phyloP scores from a whole-genome alignment of 2,329 filamentous ascomycete genomes.

The Massarina eburnea region DNA sequence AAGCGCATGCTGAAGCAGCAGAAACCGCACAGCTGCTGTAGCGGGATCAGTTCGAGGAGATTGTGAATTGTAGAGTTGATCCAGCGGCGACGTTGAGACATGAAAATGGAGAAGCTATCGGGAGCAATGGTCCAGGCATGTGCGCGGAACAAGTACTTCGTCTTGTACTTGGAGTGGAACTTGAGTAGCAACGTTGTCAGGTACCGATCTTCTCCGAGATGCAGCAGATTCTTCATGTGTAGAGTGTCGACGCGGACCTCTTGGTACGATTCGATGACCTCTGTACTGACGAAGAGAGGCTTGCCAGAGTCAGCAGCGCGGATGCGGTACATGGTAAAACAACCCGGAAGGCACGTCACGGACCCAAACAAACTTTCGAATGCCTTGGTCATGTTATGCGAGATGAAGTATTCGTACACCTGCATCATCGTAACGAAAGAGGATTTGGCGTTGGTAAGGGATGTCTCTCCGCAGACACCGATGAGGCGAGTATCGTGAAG shows the following conservation, averaged over 20 bases:
- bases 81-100: constrained; percentile 98
- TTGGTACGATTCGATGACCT: constrained; percentile 83
- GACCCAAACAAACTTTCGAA: constrained; percentile 97
- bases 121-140: constrained; percentile 97
- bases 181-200: constrained; percentile 93
- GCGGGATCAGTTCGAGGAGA: constrained; percentile 88
- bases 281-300: constrained; percentile 91
- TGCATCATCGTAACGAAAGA: constrained; percentile 99
- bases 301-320: constrained; percentile 92
- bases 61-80: constrained; percentile 99
- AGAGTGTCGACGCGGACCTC: constrained; percentile 96
- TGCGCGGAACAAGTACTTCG: constrained; percentile 90
- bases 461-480: constrained; percentile 91
- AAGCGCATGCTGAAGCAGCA: constrained; percentile 99
- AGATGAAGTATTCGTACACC: constrained; percentile 99
- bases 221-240: constrained; percentile 97
- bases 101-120: constrained; percentile 89
- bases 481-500: constrained; percentile 91
- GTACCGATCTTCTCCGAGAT: constrained; percentile 96
- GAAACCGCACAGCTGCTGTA: constrained; percentile 96
- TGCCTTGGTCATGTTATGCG: constrained; percentile 93
- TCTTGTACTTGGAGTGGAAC: constrained; percentile 92
- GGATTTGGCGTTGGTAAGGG: constrained; percentile 86
- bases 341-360: constrained; percentile 96
- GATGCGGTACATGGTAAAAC: constrained; percentile 99